These are phyloP conservation scores for Adansonia rubrostipa DNA, from an alignment of 441 rosid species.

Conservation along the genomic window DNA sequence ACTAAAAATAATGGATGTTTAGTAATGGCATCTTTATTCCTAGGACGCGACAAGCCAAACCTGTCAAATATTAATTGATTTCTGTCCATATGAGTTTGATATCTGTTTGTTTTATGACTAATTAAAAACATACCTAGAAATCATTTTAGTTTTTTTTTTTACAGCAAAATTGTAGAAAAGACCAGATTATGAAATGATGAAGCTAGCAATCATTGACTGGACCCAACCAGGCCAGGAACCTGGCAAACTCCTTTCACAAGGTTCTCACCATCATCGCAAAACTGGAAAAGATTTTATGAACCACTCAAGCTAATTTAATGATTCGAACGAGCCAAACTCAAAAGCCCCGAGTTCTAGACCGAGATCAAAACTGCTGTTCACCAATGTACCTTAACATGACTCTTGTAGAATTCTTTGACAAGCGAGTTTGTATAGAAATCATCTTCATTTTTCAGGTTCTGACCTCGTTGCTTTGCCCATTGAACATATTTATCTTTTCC, in stretches of 20 bases:
- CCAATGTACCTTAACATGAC: constrained; percentile 41
- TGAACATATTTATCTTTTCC: constrained; percentile 39
- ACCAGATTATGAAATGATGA: background rate
- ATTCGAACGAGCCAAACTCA: background rate
- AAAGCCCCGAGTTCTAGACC: background rate
- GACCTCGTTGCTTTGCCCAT: constrained; percentile 42
- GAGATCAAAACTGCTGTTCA: background rate
- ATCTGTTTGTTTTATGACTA: background rate
- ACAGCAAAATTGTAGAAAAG: background rate
- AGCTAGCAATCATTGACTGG: constrained; percentile 1
- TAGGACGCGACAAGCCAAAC: constrained; percentile 11
- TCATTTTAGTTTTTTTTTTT: background rate
- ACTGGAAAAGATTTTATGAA: background rate
- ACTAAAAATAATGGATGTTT: background rate
- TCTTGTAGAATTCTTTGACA: constrained; percentile 40
- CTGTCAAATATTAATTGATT: background rate
- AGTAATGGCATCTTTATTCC: background rate
- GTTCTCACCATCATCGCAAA: background rate
- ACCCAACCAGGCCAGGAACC: constrained; percentile 16
- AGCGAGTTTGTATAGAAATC: constrained; percentile 40
- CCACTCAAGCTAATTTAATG: background rate
- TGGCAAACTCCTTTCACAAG: background rate
- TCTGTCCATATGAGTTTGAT: background rate
- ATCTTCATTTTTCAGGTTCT: constrained; percentile 29
- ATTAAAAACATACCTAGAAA: background rate